Evolutionary conservation across 352 stramenopile species (phyloP).

Genomic region (Phytophthora vignae): DNA sequence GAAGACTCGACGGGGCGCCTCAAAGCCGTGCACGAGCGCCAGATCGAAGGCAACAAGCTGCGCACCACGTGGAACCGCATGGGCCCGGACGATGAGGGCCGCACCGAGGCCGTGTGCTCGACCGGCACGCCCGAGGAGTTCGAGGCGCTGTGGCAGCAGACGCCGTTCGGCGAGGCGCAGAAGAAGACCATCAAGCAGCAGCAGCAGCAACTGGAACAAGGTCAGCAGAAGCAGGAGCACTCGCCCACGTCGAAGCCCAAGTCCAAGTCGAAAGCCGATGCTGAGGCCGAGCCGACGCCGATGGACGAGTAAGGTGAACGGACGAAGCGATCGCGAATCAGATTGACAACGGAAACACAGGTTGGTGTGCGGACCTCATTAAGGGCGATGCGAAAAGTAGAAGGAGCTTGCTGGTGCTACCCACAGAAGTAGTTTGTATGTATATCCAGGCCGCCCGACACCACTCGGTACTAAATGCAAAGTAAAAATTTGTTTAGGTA

Average conservation of each 20-base stretch:
- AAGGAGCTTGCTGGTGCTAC: too few relatives aligned
- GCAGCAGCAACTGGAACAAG: conserved; percentile 29
- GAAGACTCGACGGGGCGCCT: conserved; percentile 55
- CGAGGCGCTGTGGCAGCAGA: conserved; percentile 53
- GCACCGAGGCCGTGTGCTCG: conserved; percentile 41
- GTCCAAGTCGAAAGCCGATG: background rate
- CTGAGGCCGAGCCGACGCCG: background rate
- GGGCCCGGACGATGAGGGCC: conserved; percentile 38
- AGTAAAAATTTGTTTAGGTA: too few relatives aligned
- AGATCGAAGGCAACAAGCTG: conserved; percentile 46
- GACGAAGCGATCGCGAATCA: background rate
- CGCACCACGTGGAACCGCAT: conserved; percentile 42
- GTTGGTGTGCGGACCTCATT: too few relatives aligned
- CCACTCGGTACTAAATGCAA: too few relatives aligned
- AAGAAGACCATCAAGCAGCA: conserved; percentile 38
- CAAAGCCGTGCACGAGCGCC: conserved; percentile 52
- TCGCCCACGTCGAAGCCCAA: background rate
- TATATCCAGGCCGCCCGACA: too few relatives aligned
- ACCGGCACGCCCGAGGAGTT: conserved; percentile 51
- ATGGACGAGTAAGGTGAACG: conserved; percentile 18
- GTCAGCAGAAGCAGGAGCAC: background rate
- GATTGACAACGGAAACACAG: background rate
- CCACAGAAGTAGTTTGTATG: too few relatives aligned
- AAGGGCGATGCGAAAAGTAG: too few relatives aligned
- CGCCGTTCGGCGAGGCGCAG: conserved; percentile 51